Percentiles rank a stretch among this genome's conserved stretches.
Evolutionary conservation across 1,284 basidiomycete species (phyloP).

Genomic region (Athelia psychrophila): DNA sequence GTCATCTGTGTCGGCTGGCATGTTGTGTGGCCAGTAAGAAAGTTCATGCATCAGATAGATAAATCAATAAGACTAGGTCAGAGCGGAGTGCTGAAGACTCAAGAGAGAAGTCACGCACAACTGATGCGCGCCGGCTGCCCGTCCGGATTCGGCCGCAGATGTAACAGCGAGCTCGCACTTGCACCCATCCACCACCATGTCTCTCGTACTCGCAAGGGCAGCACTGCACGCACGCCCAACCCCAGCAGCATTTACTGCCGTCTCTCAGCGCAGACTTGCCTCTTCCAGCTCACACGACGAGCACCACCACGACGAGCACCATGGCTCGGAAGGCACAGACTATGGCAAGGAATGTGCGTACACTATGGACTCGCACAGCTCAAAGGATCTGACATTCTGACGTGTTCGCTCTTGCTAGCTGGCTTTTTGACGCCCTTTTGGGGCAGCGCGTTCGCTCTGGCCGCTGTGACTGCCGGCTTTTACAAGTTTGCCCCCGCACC

Average conservation of each 20-base stretch:
- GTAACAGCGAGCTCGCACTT: no score
- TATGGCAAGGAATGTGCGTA: constrained; percentile 58
- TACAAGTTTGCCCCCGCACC: constrained; percentile 68
- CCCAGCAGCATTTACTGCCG: constrained; percentile 13
- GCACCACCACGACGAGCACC: constrained; percentile 32
- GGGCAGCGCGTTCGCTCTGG: constrained; percentile 51
- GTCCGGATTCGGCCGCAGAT: no score
- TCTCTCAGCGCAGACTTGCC: constrained; percentile 33
- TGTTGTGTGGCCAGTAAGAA: no score
- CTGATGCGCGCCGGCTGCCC: no score
- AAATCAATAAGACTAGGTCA: no score
- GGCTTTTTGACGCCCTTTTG: constrained; percentile 63
- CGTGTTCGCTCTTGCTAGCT: constrained; percentile 13
- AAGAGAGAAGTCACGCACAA: no score
- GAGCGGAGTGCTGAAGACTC: no score
- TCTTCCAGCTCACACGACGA: constrained; percentile 33
- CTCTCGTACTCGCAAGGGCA: constrained; percentile 30
- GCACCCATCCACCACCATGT: constrained; percentile 15
- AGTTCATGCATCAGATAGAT: no score
- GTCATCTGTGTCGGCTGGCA: no score
- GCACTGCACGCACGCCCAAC: constrained; percentile 27
- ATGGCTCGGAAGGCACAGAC: constrained; percentile 39
- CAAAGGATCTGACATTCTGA: neutral
- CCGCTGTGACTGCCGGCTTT: constrained; percentile 44
- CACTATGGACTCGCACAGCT: neutral